Evolutionary conservation across 305 asterid species (phyloP).

Genomic region (Plantago coronopus): DNA sequence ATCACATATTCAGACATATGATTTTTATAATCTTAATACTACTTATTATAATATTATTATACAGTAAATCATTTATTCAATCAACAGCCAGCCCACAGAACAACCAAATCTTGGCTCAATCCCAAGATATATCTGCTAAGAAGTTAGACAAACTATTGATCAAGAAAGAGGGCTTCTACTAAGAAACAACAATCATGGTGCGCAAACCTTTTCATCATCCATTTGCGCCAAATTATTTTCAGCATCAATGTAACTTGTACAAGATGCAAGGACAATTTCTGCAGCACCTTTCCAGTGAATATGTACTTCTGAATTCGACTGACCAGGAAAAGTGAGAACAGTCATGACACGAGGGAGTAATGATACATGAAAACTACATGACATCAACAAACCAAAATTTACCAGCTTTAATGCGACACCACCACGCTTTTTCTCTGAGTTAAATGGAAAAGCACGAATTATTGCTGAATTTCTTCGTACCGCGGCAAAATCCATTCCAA

Average conservation of each 20-base stretch:
- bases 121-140: too few relatives aligned
- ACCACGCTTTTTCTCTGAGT: slow-evolving; percentile 93
- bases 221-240: slow-evolving; percentile 46
- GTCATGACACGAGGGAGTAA: slow-evolving; percentile 10
- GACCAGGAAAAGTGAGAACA: slow-evolving; percentile 25
- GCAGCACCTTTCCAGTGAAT: slow-evolving; percentile 99
- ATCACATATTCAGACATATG: too few relatives aligned
- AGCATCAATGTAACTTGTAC: slow-evolving; percentile 65
- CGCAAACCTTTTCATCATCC: slow-evolving; percentile 66
- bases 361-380: neutral
- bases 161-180: neutral
- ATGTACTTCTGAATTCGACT: slow-evolving; percentile 62
- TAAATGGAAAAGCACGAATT: slow-evolving; percentile 88
- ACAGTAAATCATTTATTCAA: too few relatives aligned
- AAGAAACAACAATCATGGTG: neutral
- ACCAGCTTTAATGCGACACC: slow-evolving; percentile 86
- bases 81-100: too few relatives aligned
- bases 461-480: slow-evolving; percentile 53
- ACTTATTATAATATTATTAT: too few relatives aligned
- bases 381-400: slow-evolving; percentile 23
- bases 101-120: too few relatives aligned
- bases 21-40: too few relatives aligned
- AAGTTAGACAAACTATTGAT: neutral
- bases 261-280: slow-evolving; percentile 75
- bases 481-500: slow-evolving; percentile 80